Base-by-base conservation (phyloP, 495 filamentous ascomycete genomes). In the Aspergillus sparsus region DNA sequence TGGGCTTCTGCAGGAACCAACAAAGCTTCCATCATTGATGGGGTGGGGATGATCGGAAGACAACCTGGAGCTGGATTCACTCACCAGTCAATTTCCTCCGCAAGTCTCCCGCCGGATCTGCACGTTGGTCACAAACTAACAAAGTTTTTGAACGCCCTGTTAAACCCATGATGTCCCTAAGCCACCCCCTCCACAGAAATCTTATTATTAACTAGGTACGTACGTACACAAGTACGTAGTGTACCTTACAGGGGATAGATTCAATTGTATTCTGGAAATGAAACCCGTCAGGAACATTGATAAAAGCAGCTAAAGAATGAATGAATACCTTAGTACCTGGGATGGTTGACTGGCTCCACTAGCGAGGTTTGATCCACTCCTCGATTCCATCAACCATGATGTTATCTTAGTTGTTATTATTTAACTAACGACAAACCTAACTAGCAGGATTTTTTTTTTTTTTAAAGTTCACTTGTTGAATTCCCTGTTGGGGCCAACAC, bases 91-190 rank as follows among this genome's bases (percentile, higher is more conserved):
- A 11, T 41, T n/a, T 41, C 11, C 11, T 53, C 36, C 27, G 57
- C 46, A 21, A 55, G 6, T 61, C 45, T 51, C 59, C 59, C 59
- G 59, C 53, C 37, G 12, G 59, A 61, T 61, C 59, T 51, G 52
- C 53, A 45, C 9, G 13, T 61, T 56, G 37, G 45, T 37, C 36
- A 16, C 54, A 31, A 53, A 44, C 37, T 11, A 41, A 58, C 46
- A 31, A 27, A 34, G 34, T 45, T 33, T 57, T 57, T 49, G 5
- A 7, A 16, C 33, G 54, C 21, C 21, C 3, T 27, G 21, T 27
- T 27, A 27, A 27, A 27, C 21, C 21, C 21, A 27, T 27, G 21
- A 27, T 27, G 21, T 27, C 21, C 21, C 21, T 27, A 1, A 27
- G 21, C 21, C 21, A 27, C 21, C 21, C 21, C 21, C 21, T 27